Evolutionary conservation across 78 protist genomes (phyloP).

Genomic region (Dictyostelium capitatum): DNA sequence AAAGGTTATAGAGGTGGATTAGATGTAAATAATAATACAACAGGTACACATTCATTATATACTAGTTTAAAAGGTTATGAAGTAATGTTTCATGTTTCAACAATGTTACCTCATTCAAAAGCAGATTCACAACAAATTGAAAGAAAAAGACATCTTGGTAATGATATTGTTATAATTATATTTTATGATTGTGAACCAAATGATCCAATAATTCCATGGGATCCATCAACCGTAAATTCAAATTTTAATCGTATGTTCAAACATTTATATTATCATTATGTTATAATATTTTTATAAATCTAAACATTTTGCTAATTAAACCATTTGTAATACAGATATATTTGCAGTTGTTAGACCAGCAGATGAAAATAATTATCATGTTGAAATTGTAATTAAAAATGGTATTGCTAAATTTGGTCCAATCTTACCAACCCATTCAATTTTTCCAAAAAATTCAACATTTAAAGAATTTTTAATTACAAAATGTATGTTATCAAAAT

Average conservation of each 20-base stretch:
- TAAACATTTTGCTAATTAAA: not conserved
- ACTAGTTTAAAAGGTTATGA: conserved; percentile 59
- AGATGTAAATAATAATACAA: conserved; percentile 74
- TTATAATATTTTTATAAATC: too few relatives aligned
- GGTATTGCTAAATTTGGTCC: conserved; percentile 38
- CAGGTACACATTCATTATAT: conserved; percentile 76
- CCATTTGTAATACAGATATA: conserved; percentile 18
- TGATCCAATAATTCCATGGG: conserved; percentile 47
- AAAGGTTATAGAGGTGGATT: conserved; percentile 73
- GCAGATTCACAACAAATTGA: conserved; percentile 77
- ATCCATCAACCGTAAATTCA: conserved; percentile 62
- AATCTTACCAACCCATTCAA: conserved; percentile 24
- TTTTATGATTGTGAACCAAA: conserved; percentile 54
- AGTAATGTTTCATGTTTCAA: conserved; percentile 87
- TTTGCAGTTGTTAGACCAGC: conserved; percentile 70
- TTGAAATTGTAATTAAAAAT: conserved; percentile 51
- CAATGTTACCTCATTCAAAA: conserved; percentile 62
- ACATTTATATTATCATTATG: not conserved
- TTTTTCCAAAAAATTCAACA: conserved; percentile 29
- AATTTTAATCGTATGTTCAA: conserved; percentile 61
- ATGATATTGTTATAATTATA: conserved; percentile 79
- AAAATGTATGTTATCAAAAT: conserved; percentile 20
- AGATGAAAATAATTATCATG: conserved; percentile 32
- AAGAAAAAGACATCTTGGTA: conserved; percentile 84
- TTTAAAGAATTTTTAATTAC: conserved; percentile 64